Conservation (phyloP, 2,329 filamentous ascomycete species). For the Mycogone perniciosa region DNA sequence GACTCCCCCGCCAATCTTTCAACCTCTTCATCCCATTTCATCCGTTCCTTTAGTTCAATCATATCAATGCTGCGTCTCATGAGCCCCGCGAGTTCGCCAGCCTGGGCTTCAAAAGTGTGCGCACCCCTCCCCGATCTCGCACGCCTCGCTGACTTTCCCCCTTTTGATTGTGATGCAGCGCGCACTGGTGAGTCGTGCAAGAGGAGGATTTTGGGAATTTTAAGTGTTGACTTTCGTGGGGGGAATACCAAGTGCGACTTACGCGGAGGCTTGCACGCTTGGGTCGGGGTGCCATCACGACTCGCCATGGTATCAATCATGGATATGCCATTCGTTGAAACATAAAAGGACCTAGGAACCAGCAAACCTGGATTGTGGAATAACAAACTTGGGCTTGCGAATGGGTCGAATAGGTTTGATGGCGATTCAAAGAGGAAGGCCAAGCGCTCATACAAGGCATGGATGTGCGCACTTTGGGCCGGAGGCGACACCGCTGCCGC, state of each 20-base stretch:
- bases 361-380: slow-evolving; percentile 48
- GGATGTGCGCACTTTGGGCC: slow-evolving; percentile 27
- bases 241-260: slow-evolving; percentile 44
- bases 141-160: background rate
- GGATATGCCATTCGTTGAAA: slow-evolving; percentile 24
- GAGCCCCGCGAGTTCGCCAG: slow-evolving; percentile 38
- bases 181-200: slow-evolving; percentile 36
- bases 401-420: slow-evolving; percentile 50
- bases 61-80: slow-evolving; percentile 45
- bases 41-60: slow-evolving; percentile 38
- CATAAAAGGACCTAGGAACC: slow-evolving; percentile 39
- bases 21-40: slow-evolving; percentile 35
- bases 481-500: slow-evolving; percentile 6
- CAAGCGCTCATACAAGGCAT: slow-evolving; percentile 30
- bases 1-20: slow-evolving; percentile 29
- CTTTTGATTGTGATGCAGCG: background rate
- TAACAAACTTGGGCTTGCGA: slow-evolving; percentile 52
- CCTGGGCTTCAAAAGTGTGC: slow-evolving; percentile 43
- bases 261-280: slow-evolving; percentile 25
- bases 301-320: slow-evolving; percentile 21
- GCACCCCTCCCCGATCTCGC: background rate
- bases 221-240: slow-evolving; percentile 39
- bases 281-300: slow-evolving; percentile 9
- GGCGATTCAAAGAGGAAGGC: slow-evolving; percentile 43
- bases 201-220: slow-evolving; percentile 44